Evolutionary conservation across 352 stramenopile genomes (phyloP).

Genomic region (Phytophthora ramorum): DNA sequence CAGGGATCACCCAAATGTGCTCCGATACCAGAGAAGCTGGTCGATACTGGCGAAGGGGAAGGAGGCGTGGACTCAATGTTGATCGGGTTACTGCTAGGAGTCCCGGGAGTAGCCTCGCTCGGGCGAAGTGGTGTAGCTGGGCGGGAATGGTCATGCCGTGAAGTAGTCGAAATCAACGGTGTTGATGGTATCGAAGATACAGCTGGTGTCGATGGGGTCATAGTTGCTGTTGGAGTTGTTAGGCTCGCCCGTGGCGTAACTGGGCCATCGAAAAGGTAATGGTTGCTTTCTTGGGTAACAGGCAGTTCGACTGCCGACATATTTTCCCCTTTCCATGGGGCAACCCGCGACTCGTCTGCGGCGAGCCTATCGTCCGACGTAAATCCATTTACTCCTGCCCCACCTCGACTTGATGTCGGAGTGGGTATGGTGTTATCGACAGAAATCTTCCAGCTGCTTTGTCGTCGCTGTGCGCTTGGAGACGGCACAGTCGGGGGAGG

Average conservation of each 20-base stretch:
- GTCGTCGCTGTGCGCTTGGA: slow-evolving; percentile 32
- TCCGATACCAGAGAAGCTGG: slow-evolving; percentile 8
- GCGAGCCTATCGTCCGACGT: background rate
- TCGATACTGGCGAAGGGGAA: background rate
- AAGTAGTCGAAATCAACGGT: slow-evolving; percentile 4
- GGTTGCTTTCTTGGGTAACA: slow-evolving; percentile 19
- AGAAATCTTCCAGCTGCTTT: slow-evolving; percentile 23
- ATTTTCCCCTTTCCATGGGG: slow-evolving; percentile 27
- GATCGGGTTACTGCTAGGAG: background rate
- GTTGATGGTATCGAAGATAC: slow-evolving; percentile 5
- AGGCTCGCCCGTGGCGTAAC: slow-evolving; percentile 13
- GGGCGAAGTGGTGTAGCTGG: slow-evolving; percentile 1
- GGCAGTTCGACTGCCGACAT: slow-evolving; percentile 5
- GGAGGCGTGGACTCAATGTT: background rate
- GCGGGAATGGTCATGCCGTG: slow-evolving; percentile 16
- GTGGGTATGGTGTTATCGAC: slow-evolving; percentile 1
- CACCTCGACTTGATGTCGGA: slow-evolving; percentile 7
- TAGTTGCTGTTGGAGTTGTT: slow-evolving; percentile 15
- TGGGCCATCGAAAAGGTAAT: slow-evolving; percentile 40
- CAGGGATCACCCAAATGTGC: background rate
- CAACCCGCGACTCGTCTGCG: slow-evolving; percentile 8
- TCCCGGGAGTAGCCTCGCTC: background rate
- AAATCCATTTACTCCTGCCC: background rate
- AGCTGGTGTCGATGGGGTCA: slow-evolving; percentile 1
- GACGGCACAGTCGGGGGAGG: slow-evolving; percentile 13